Percentiles rank a stretch among this genome's conserved stretches.
Evolutionary conservation across 2,329 filamentous ascomycete species (phyloP).

Genomic region (Aspergillus sp.): DNA sequence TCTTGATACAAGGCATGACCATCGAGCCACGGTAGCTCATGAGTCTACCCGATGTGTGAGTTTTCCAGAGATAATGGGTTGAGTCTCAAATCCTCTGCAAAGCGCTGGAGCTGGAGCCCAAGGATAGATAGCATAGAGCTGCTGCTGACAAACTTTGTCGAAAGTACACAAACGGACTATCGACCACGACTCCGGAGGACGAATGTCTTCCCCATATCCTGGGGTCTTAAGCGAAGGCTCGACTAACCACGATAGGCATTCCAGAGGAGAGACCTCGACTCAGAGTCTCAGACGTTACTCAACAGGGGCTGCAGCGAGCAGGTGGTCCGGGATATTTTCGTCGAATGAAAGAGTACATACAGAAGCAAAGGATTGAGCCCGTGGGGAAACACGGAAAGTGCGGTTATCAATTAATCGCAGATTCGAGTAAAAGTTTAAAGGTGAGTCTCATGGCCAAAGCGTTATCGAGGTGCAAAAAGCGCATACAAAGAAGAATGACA

Average conservation of each 20-base stretch:
- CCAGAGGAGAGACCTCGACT: constrained; percentile 7
- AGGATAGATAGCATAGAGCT: neutral
- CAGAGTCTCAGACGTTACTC: constrained; percentile 24
- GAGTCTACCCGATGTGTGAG: neutral
- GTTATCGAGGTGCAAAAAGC: constrained; percentile 1
- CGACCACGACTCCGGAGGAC: neutral
- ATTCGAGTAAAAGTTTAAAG: constrained; percentile 15
- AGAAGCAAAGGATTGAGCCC: neutral
- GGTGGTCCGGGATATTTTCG: constrained; percentile 10
- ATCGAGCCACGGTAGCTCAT: neutral
- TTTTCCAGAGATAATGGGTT: neutral
- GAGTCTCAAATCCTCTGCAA: neutral
- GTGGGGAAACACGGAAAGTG: neutral
- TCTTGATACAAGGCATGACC: no score
- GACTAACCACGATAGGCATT: constrained; percentile 10
- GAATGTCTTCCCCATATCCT: neutral
- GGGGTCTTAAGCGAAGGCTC: neutral
- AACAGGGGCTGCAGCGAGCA: constrained; percentile 12
- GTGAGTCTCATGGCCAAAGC: neutral
- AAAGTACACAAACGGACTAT: neutral
- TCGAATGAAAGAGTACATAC: neutral
- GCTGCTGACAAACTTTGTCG: neutral
- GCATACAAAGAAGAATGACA: neutral
- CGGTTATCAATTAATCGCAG: constrained; percentile 14
- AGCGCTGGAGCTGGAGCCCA: neutral